These are phyloP conservation scores for Physcomitrium patens DNA, from an alignment of 225 moss, liverwort and hornwort genomes.

Conservation along the genomic window DNA sequence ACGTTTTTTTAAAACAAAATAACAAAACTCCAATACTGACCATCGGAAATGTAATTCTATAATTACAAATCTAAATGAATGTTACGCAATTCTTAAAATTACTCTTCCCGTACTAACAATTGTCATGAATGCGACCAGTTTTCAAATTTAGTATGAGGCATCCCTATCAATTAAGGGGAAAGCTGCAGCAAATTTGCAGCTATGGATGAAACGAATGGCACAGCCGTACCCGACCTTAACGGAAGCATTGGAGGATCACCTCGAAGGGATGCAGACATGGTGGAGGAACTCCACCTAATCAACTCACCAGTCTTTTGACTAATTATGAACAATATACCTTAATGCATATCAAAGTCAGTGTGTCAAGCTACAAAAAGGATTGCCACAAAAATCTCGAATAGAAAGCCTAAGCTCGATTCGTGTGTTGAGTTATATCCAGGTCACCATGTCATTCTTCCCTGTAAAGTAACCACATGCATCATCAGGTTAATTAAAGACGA, in stretches of 20 bases:
- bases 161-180: not conserved
- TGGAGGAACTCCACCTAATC: constrained; percentile 9
- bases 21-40: too few relatives aligned
- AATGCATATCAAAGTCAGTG: constrained; percentile 8
- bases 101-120: too few relatives aligned
- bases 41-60: too few relatives aligned
- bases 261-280: not conserved
- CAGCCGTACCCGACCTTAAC: not conserved
- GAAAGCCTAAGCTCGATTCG: not conserved
- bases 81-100: too few relatives aligned
- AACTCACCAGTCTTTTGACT: constrained; percentile 21
- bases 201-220: not conserved
- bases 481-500: not conserved
- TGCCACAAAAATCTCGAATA: constrained; percentile 15
- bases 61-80: too few relatives aligned
- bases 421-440: constrained; percentile 3
- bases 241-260: too few relatives aligned
- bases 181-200: constrained; percentile 12
- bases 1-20: too few relatives aligned
- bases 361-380: constrained; percentile 41
- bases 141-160: too few relatives aligned
- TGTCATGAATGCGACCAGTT: too few relatives aligned
- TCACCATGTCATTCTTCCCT: constrained; percentile 36
- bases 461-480: constrained; percentile 1
- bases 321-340: not conserved